Evolutionary conservation across 305 asterid species (phyloP).

Genomic region (Fraxinus greggii): DNA sequence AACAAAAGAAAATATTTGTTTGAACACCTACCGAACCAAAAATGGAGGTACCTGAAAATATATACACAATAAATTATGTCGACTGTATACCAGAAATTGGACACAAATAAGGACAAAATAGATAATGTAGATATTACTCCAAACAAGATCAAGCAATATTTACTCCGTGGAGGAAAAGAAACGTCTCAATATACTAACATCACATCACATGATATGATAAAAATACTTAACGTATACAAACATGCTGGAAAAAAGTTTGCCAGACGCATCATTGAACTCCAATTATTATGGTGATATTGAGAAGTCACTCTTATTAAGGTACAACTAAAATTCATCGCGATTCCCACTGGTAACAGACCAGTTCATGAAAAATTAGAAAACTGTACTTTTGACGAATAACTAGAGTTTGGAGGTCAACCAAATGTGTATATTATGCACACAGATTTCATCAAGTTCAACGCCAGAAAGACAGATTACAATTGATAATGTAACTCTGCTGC

Average conservation of each 20-base stretch:
- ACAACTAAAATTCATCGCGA: not conserved
- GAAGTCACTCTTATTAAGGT: not conserved
- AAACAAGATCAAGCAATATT: constrained; percentile 2
- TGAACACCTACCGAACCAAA: constrained; percentile 80
- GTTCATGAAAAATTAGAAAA: not conserved
- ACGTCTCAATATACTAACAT: not conserved
- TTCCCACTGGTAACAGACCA: not conserved
- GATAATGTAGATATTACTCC: not conserved
- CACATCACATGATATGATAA: not conserved
- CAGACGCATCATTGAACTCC: not conserved
- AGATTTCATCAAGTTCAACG: not conserved
- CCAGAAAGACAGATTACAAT: not conserved
- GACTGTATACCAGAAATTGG: not conserved
- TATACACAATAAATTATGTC: constrained; percentile 10
- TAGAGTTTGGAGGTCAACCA: not conserved
- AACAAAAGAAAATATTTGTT: constrained; percentile 85
- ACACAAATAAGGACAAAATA: constrained; percentile 9
- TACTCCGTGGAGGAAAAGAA: not conserved
- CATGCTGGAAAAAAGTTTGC: not conserved
- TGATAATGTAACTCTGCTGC: not conserved
- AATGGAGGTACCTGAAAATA: constrained; percentile 82
- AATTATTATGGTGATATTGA: not conserved
- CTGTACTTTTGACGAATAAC: not conserved
- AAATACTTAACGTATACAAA: not conserved
- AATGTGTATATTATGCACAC: not conserved